A percentile compares a stretch with the other conserved stretches of the same genome.
These are phyloP conservation scores for Sclerotinia sclerotiorum DNA, from an alignment of 2,329 filamentous ascomycete species.

Conservation along the genomic window DNA sequence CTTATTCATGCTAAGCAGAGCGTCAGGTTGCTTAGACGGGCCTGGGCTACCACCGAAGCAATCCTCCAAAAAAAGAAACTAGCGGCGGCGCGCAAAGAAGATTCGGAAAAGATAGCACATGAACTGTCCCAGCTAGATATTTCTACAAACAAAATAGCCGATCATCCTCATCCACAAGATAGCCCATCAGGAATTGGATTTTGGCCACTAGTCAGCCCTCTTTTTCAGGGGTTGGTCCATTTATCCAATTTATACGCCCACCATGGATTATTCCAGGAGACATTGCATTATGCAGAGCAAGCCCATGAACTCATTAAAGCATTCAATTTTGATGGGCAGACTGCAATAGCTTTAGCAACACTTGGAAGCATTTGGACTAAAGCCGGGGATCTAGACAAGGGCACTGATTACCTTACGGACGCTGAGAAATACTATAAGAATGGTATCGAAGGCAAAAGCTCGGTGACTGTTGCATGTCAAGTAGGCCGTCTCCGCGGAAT, in stretches of 20 bases:
- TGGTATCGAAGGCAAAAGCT: slow-evolving; percentile 47
- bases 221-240: slow-evolving; percentile 70
- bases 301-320: slow-evolving; percentile 68
- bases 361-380: slow-evolving; percentile 55
- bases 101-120: slow-evolving; percentile 37
- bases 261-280: slow-evolving; percentile 84
- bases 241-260: slow-evolving; percentile 78
- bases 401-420: slow-evolving; percentile 54
- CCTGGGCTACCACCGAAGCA: slow-evolving; percentile 44
- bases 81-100: slow-evolving; percentile 1
- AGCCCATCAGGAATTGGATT: slow-evolving; percentile 63
- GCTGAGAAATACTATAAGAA: slow-evolving; percentile 54
- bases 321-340: slow-evolving; percentile 42
- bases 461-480: slow-evolving; percentile 53
- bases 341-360: slow-evolving; percentile 55
- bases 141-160: slow-evolving; percentile 44
- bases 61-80: slow-evolving; percentile 25
- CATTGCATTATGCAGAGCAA: slow-evolving; percentile 82
- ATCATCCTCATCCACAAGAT: slow-evolving; percentile 36
- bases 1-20: slow-evolving; percentile 57
- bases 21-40: slow-evolving; percentile 48
- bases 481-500: slow-evolving; percentile 54
- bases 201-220: slow-evolving; percentile 74
- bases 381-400: slow-evolving; percentile 59
- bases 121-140: slow-evolving; percentile 41